A percentile compares a stretch with the other conserved stretches of the same genome.
Conservation (phyloP, 352 stramenopile species). For the Globisporangium echinulatum region DNA sequence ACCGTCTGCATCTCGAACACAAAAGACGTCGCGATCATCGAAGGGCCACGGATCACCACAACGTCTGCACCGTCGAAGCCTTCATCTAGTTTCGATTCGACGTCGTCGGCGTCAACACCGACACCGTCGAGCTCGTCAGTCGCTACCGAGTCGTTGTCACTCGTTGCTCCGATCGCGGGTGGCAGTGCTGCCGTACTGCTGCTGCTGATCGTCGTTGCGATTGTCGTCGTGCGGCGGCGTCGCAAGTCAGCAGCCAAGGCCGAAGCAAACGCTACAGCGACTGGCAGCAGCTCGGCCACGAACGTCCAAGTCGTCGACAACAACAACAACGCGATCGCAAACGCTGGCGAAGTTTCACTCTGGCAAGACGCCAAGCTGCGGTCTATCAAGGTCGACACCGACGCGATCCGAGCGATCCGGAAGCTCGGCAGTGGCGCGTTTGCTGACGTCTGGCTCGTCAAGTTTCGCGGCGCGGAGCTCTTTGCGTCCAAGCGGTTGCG, state of each 20-base stretch:
- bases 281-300: no score
- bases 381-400: no score
- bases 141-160: constrained; percentile 1
- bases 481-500: no score
- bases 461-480: no score
- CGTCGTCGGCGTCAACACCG: background rate
- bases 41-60: background rate
- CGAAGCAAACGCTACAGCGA: no score
- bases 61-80: background rate
- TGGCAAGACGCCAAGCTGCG: no score
- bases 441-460: no score
- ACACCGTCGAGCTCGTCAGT: background rate
- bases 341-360: no score
- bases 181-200: background rate
- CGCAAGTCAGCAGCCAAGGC: constrained; percentile 39
- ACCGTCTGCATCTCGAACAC: background rate
- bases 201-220: background rate
- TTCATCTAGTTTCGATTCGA: background rate
- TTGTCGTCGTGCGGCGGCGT: background rate
- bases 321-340: no score
- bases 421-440: no score
- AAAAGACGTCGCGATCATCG: background rate
- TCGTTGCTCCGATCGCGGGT: background rate
- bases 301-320: no score
- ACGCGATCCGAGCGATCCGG: no score